Base-by-base conservation (phyloP, 495 filamentous ascomycete species). In the Rusavskia elegans region DNA sequence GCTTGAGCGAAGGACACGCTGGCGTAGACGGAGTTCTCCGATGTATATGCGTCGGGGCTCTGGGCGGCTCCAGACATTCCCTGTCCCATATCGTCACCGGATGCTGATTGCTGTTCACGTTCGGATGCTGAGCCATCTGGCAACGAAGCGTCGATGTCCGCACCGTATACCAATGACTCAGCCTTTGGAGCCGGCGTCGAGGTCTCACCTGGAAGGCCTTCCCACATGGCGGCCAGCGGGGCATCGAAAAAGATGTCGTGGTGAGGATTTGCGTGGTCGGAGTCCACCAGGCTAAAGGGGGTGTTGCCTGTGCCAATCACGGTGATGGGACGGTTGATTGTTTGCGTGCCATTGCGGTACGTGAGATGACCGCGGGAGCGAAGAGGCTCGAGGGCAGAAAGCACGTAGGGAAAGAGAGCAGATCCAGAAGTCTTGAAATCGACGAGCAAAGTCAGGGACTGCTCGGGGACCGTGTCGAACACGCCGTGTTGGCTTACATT, bases 181-280 rank as follows among this genome's bases (percentile, higher is more conserved):
- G 30, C n/a, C 8, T 21, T 40, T 32, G 13, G 32, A 16, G 51
- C 37, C 10, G 27, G 36, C 38, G n/a, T 27, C 10, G 30, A 10
- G 19, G 40, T 40, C 44, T 49, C 45, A 16, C 48, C 41, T 57
- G 52, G 51, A 10, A 11, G 13, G 13, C 50, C 53, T 29, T 57
- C 50, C 21, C 53, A 55, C 49, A 63, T 55, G 16, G 55, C 40
- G 25, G 53, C 49, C 44, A 71, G 58, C 3, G 71, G 71, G 11
- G 72, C 73, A 54, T 77, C 73, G 60, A 70, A 77, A 64, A 77
- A 77, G 36, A 75, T 61, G 61, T 74, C 69, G n/a, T 69, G 64
- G 58, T 66, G 65, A 1, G 62, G 49, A 54, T 72, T 72, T 29
- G 57, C 23, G 8, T 53, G 21, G 40, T 68, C 61, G 21, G 60